Base-by-base conservation (phyloP, 345 rosid genomes). In the Kernera saxatilis region DNA sequence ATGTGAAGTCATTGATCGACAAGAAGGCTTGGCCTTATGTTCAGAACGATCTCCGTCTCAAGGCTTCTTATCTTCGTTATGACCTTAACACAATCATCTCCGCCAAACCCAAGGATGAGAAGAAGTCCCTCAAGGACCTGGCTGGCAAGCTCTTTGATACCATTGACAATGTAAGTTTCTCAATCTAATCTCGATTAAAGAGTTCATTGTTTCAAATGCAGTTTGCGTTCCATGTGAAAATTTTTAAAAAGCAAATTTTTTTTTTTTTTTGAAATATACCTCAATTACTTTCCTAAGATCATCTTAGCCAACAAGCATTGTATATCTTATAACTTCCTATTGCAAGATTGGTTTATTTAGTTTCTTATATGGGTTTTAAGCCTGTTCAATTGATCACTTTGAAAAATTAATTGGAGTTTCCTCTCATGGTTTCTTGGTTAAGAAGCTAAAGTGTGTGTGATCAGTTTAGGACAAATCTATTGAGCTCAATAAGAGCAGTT, bases 1-100 rank as follows among this genome's bases (percentile, higher is more conserved):
- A 77, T 22, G 97, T 93, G 68, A 93, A 93, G 83, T 10, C 49
- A 9, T 64, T 84, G 56, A 93, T 93, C 13, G 97, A 93, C 72
- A 88, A 88, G 84, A 93, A 91, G 75, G 91, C 92, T 2, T 93
- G 97, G 98, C 95, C 98, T 0, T 89, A 83, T 66, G 98, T 93
- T 61, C 85, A 79, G 69, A 93, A 86, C 45, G 94, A 93, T 67
- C 98, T 93, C 52, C 97, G 96, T 35, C 80, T 78, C 48, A 87
- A 4, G 80, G 87, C 97, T 14, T 61, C 32, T 61, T 87, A 87
- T 59, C 97, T 93, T 70, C 97, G 97, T 35, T 93, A 33, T 60
- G 98, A 93, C 44, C 94, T 93, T 73, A 91, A 93, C 81, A 93
- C 97, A 18, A 74, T 93, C 61, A 86, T 93, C 21, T 62, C 88